Evolutionary conservation across 2,329 filamentous ascomycete genomes (phyloP), one percentile per base, ranked within the genome.

Genomic region (Colletotrichum sp.): DNA sequence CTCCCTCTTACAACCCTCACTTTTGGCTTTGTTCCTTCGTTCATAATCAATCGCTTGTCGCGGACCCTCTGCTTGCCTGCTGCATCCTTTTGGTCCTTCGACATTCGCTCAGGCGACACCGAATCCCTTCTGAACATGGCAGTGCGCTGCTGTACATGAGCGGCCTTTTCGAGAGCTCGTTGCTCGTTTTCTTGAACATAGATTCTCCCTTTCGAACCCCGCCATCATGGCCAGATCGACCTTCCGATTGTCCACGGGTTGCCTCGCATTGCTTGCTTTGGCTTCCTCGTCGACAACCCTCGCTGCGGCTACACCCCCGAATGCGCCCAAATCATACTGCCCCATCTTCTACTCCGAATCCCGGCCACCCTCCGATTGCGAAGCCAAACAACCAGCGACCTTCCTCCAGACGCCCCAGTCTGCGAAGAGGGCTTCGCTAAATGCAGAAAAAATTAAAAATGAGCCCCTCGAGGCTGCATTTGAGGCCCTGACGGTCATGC

Each of bases 401-500:
- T 78, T 78, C 19, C 36, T 78, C 12, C 19, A 71, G 48, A 55
- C 48, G 59, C 44, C 70, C 7, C 66, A 32, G 19, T 44, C 39
- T 57, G 36, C 22, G 12, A 68, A 36, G 12, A 55, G 34, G 13
- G 19, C 44, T 25, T n/a, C 68, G 16, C 12, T 44, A 16, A 15
- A 76, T 48, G 63, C 61, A 4, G 55, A 75, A 15, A 39, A 66
- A 2, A 36, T 65, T 19, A 79, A 81, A 27, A 72, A 78, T 5
- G 74, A 78, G 4, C 78, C 86, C 16, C 85, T 91, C 2, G 84
- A 87, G 36, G 84, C 90, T 76, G 87, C 93, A 25, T 86, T 94
- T 63, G 84, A 89, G 65, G 94, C 95, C 8, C 88, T 98, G 77
- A 88, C 92, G 63, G 91, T 93, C 8, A 92, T 98, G 89, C 96